phyloP scores from a whole-genome alignment of 2,329 filamentous ascomycete genomes.

The Pseudophaeomoniella oleicola region DNA sequence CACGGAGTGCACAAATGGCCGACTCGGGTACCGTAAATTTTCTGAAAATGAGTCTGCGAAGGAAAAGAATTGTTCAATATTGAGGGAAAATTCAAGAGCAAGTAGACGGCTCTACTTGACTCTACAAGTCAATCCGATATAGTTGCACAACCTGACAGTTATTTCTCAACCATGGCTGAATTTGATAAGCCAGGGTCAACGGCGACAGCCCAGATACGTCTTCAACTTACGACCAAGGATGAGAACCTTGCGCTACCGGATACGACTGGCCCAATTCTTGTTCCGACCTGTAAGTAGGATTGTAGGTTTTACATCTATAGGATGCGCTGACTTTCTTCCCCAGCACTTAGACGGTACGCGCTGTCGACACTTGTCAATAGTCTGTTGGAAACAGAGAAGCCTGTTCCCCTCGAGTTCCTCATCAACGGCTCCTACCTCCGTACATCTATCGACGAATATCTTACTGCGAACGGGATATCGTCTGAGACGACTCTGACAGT shows the following conservation, averaged over 20 bases:
- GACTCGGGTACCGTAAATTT: not conserved
- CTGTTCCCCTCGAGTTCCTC: slow-evolving; percentile 65
- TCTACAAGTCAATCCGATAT: too few species aligned
- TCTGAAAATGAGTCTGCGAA: too few species aligned
- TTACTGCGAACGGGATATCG: slow-evolving; percentile 72
- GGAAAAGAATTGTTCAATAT: too few species aligned
- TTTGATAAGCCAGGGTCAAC: too few species aligned
- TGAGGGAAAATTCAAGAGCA: too few species aligned
- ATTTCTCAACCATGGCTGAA: too few species aligned
- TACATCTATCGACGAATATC: slow-evolving; percentile 79
- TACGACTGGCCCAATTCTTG: slow-evolving; percentile 40
- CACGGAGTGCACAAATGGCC: not conserved
- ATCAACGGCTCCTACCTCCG: slow-evolving; percentile 87
- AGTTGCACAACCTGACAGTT: too few species aligned
- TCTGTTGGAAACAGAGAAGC: slow-evolving; percentile 39
- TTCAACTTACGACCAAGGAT: slow-evolving; percentile 39
- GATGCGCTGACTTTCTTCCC: slow-evolving; percentile 6
- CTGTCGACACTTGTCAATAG: slow-evolving; percentile 51
- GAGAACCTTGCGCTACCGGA: slow-evolving; percentile 38
- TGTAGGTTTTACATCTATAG: too few species aligned
- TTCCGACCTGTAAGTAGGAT: slow-evolving; percentile 37
- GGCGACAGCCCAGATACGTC: slow-evolving; percentile 34
- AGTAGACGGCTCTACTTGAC: too few species aligned
- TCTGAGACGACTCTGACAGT: slow-evolving; percentile 75
- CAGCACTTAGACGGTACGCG: slow-evolving; percentile 41